phyloP scores from a whole-genome alignment of 805 yeast species.

The Kodamaea sagamina region DNA sequence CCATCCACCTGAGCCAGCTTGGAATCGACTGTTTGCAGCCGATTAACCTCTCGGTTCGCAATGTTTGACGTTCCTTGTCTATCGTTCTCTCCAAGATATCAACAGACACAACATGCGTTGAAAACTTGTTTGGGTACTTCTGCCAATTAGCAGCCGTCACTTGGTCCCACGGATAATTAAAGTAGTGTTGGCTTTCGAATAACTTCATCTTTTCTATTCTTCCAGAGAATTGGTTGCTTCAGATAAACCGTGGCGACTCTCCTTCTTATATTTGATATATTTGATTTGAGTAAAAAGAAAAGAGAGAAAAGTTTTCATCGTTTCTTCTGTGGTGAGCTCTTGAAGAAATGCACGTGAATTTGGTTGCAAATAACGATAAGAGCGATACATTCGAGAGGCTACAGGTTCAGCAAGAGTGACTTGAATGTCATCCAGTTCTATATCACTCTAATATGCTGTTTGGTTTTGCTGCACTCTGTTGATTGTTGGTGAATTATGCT shows the following conservation, averaged over 20 bases:
- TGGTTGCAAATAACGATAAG: conserved; percentile 2
- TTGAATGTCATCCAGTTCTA: too few relatives aligned
- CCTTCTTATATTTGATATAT: not conserved
- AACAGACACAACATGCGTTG: conserved; percentile 91
- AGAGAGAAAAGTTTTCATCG: conserved; percentile 2
- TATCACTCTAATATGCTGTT: too few relatives aligned
- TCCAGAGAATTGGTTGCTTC: too few relatives aligned
- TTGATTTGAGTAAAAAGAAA: not conserved
- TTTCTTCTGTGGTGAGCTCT: not conserved
- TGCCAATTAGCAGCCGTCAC: conserved; percentile 97
- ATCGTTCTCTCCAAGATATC: conserved; percentile 80
- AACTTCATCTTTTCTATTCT: conserved; percentile 60
- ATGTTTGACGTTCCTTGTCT: conserved; percentile 43
- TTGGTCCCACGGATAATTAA: conserved; percentile 88
- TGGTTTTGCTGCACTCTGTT: too few relatives aligned
- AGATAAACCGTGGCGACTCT: too few relatives aligned
- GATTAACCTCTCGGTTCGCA: conserved; percentile 83
- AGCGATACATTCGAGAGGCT: too few relatives aligned
- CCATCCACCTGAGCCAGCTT: conserved; percentile 67
- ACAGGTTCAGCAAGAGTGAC: too few relatives aligned
- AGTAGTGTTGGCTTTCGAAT: conserved; percentile 67
- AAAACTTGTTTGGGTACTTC: conserved; percentile 91
- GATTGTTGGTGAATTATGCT: too few relatives aligned
- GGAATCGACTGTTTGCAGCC: conserved; percentile 90
- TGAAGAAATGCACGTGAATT: not conserved